Base-by-base conservation (phyloP, 2,329 filamentous ascomycete genomes). In the Polytolypa hystricis region DNA sequence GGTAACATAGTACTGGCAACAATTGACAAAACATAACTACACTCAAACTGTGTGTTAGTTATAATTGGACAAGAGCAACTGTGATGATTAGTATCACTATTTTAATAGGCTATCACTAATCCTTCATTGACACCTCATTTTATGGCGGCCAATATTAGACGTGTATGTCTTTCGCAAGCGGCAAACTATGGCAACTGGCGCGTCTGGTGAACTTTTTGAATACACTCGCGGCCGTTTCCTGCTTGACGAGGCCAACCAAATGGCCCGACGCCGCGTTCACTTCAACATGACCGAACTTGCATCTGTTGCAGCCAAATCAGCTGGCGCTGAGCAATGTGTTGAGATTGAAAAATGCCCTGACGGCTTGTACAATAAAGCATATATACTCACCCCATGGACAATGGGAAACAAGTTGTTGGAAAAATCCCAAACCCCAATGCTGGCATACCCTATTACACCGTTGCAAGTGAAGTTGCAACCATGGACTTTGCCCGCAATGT, bases 391-490 rank as follows among this genome's bases (percentile, higher is more conserved):
- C n/a, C n/a, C 2, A 47, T 48, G 46, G 37, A 47, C 38, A 34
- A 44, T 39, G 45, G 35, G 9, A 19, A 20, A 11, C 10, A 42
- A 21, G 36, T 46, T 25, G 27, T 48, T 31, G 44, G 38, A 25
- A 45, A 44, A 30, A 35, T 48, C 11, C 46, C 42, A 10, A 45
- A 45, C 38, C 42, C 39, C 12, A 38, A 41, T 25, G 33, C 40
- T 10, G 40, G 38, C 1, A 20, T 43, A 20, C 36, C 38, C 10
- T 35, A 40, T 33, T 41, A 41, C 9, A 47, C 51, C 19, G 46
- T 52, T 14, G 55, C 56, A 31, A 57, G 53, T 39, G 57, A 61
- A 45, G 57, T 56, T 30, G 58, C 57, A n/a, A 62, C 56, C 17
- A 48, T 62, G 38, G 51, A 58, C 10, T 55, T 58, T 38, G 21